phyloP scores from a whole-genome alignment of 2,329 filamentous ascomycete species.

The Diaporthe ilicicola region DNA sequence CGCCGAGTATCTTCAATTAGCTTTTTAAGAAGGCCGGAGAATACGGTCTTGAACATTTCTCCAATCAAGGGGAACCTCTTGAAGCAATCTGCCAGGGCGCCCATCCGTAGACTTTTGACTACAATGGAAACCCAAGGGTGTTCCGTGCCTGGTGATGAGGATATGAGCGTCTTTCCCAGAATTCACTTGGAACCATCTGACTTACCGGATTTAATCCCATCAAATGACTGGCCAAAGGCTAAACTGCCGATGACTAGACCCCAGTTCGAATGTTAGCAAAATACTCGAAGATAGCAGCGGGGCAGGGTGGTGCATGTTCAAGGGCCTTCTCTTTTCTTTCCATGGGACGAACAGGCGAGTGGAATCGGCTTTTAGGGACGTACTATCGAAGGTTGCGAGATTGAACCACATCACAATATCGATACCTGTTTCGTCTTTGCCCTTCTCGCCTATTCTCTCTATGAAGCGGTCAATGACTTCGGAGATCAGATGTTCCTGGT shows the following conservation, averaged over 20 bases:
- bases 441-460: constrained; percentile 25
- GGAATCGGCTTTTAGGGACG: background rate
- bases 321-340: no score
- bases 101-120: constrained; percentile 36
- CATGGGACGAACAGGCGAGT: background rate
- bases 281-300: no score
- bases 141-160: constrained; percentile 31
- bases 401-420: constrained; percentile 46
- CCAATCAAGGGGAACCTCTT: constrained; percentile 32
- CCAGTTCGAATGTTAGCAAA: background rate
- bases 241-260: constrained; percentile 48
- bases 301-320: no score
- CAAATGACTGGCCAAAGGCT: constrained; percentile 51
- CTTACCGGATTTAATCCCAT: constrained; percentile 40
- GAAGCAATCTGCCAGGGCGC: constrained; percentile 37
- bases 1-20: constrained; percentile 10
- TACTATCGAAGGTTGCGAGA: constrained; percentile 45
- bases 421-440: constrained; percentile 32
- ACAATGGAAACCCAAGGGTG: constrained; percentile 42
- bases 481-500: constrained; percentile 19
- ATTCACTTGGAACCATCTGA: background rate
- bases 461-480: constrained; percentile 18
- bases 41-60: constrained; percentile 20
- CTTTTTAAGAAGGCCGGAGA: constrained; percentile 4
- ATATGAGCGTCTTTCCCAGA: background rate